A percentile compares a stretch with the other conserved stretches of the same genome.
phyloP scores from a whole-genome alignment of 768 basidiomycete genomes.

The Podaxis sp. region DNA sequence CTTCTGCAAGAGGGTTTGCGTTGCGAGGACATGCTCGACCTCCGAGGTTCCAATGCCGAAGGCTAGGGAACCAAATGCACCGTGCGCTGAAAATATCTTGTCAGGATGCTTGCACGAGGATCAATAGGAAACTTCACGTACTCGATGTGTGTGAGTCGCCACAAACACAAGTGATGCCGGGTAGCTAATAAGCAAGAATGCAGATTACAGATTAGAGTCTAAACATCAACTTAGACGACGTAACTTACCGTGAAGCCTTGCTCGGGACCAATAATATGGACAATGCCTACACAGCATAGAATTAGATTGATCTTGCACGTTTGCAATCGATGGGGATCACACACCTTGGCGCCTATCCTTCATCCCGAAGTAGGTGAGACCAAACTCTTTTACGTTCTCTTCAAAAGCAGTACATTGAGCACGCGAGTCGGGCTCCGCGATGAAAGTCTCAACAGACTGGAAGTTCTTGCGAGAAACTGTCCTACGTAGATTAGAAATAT shows the following conservation, averaged over 20 bases:
- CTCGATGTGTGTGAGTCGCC: constrained; percentile 94
- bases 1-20: constrained; percentile 82
- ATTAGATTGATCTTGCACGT: constrained; percentile 15
- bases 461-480: constrained; percentile 74
- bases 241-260: constrained; percentile 79
- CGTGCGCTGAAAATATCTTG: constrained; percentile 55
- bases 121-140: constrained; percentile 29
- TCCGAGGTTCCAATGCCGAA: constrained; percentile 94
- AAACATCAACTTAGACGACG: neutral
- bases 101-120: neutral
- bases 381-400: constrained; percentile 89
- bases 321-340: constrained; percentile 3
- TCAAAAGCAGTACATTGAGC: constrained; percentile 81
- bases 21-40: constrained; percentile 92
- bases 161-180: constrained; percentile 80
- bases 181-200: constrained; percentile 40
- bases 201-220: neutral
- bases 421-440: constrained; percentile 80
- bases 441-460: constrained; percentile 66
- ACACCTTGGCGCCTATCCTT: constrained; percentile 82
- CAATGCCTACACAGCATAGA: constrained; percentile 48
- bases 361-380: constrained; percentile 89
- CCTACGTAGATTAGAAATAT: constrained; percentile 28
- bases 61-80: constrained; percentile 88
- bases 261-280: constrained; percentile 90